Conservation (phyloP, 139 green algal genomes). For the Closterium sp. region DNA sequence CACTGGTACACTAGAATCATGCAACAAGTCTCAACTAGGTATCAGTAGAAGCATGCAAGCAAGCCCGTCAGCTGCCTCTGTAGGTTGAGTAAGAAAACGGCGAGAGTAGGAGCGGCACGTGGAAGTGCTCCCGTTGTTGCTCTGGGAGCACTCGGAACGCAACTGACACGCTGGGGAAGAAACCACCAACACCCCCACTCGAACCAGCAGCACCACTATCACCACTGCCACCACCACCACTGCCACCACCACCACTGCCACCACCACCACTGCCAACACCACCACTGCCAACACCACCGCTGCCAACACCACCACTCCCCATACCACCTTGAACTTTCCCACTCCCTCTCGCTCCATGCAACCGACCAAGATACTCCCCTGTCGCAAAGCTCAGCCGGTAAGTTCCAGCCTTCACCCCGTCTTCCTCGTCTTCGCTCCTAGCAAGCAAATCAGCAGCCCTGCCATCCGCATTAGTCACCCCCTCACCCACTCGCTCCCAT, state of each 20-base stretch:
- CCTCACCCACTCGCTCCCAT: neutral
- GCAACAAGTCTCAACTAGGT: no score
- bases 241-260: no score
- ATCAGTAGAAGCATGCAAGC: neutral
- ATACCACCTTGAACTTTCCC: no score
- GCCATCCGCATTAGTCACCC: no score
- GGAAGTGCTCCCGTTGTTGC: conserved; percentile 80
- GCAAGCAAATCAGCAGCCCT: no score
- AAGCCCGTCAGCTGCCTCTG: conserved; percentile 71
- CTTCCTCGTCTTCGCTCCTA: no score
- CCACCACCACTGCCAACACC: no score
- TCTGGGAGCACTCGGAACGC: conserved; percentile 70
- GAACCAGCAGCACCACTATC: no score
- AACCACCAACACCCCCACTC: conserved; percentile 51
- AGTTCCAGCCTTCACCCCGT: conserved; percentile 52
- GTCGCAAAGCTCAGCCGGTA: conserved; percentile 85
- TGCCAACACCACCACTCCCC: neutral
- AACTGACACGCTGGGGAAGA: conserved; percentile 78
- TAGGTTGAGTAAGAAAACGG: conserved; percentile 95
- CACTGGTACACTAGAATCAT: no score
- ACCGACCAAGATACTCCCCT: conserved; percentile 62
- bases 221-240: no score
- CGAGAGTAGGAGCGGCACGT: conserved; percentile 89
- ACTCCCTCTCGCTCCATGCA: conserved; percentile 47
- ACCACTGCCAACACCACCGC: neutral